A percentile compares a stretch with the other conserved stretches of the same genome.
Conservation (phyloP, 139 green algal genomes). For the Tetraselmis chui region DNA sequence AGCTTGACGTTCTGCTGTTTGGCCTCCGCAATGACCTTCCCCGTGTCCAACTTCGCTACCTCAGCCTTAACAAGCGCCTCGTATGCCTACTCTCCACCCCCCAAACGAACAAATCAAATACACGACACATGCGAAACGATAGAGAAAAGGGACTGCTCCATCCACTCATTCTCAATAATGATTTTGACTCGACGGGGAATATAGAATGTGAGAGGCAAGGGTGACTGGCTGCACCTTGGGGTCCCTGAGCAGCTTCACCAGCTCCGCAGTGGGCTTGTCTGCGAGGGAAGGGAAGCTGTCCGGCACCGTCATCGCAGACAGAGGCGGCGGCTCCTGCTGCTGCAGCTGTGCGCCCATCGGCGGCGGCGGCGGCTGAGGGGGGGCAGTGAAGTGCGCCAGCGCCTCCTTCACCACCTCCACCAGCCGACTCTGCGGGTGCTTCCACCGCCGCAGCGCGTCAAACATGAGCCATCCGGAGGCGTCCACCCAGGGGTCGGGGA, state of each 20-base stretch:
- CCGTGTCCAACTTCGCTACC: not conserved
- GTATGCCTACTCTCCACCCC: not conserved
- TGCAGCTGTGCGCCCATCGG: not conserved
- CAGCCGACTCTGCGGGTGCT: not conserved
- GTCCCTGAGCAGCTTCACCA: not conserved
- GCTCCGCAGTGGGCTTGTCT: not conserved
- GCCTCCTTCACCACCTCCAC: not conserved
- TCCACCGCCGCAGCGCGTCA: not conserved
- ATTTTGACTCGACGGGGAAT: too few species aligned
- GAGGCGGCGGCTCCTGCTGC: not conserved
- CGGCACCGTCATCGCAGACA: not conserved
- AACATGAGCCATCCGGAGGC: not conserved
- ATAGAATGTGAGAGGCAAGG: too few species aligned
- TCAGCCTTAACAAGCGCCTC: not conserved
- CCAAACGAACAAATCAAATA: too few species aligned
- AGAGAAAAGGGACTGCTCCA: too few species aligned
- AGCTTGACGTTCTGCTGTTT: not conserved
- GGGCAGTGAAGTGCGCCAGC: not conserved
- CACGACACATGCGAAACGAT: too few species aligned
- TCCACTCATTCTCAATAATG: too few species aligned
- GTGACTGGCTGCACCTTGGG: not conserved
- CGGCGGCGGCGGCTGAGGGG: not conserved
- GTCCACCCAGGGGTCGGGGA: not conserved
- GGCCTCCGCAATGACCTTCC: not conserved
- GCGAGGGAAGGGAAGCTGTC: not conserved